Evolutionary conservation across 1,139 yeast genomes (phyloP).

Genomic region (Yamadazyma membranifaciens): DNA sequence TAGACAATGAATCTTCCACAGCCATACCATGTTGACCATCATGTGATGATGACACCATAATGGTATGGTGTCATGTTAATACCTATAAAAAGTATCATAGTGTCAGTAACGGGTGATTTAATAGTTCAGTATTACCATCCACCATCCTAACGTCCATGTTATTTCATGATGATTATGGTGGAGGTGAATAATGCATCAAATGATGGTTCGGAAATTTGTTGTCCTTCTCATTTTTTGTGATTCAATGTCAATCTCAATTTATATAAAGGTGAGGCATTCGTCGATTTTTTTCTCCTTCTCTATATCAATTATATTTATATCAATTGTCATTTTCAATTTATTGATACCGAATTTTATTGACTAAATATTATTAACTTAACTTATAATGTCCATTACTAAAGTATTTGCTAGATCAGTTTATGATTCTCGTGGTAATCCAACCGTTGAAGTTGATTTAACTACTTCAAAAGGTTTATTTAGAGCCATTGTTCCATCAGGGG

Average conservation of each 20-base stretch:
- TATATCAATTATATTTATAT: not conserved
- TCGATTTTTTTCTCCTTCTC: too few species aligned
- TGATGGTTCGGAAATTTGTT: constrained; percentile 5
- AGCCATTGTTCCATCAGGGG: constrained; percentile 95
- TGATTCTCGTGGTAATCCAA: constrained; percentile 98
- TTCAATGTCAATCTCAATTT: not conserved
- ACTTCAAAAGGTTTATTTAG: constrained; percentile 87
- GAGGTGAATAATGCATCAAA: constrained; percentile 2
- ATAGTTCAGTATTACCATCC: too few species aligned
- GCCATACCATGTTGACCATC: too few species aligned
- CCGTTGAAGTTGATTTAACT: constrained; percentile 90
- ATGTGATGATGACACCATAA: too few species aligned
- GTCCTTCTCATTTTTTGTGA: not conserved
- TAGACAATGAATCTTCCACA: too few species aligned
- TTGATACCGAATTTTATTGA: not conserved
- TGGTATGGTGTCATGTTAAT: too few species aligned
- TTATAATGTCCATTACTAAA: constrained; percentile 46
- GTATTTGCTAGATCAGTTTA: constrained; percentile 88
- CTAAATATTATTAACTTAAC: not conserved
- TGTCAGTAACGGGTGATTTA: too few species aligned
- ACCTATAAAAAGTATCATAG: too few species aligned
- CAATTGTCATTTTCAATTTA: not conserved
- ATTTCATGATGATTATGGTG: too few species aligned
- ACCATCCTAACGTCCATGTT: too few species aligned
- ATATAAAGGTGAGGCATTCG: too few species aligned